Percentiles rank a stretch among this genome's conserved stretches.
These are phyloP conservation scores for Speleostelium caveatum DNA, from an alignment of 78 protist genomes.

Conservation along the genomic window DNA sequence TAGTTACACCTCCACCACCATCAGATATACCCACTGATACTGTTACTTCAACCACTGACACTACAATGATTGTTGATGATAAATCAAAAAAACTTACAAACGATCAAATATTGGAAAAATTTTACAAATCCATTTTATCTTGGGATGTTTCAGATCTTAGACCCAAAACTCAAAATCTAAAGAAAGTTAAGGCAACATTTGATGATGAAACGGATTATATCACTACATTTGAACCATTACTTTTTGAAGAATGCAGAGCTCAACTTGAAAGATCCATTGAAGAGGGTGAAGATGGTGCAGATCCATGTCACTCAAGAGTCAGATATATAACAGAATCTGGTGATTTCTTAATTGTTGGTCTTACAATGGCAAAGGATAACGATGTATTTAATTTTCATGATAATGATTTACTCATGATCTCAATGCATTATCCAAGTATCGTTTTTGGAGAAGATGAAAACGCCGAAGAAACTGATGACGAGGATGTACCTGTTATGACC, in stretches of 20 bases:
- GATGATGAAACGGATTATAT: conserved; percentile 44
- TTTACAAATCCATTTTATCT: conserved; percentile 58
- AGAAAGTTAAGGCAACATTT: conserved; percentile 44
- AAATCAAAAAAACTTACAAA: background rate
- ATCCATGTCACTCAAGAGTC: conserved; percentile 42
- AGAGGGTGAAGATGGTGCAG: conserved; percentile 52
- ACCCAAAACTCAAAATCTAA: conserved; percentile 27
- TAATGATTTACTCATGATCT: conserved; percentile 68
- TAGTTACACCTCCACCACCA: too few relatives aligned
- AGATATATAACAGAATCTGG: conserved; percentile 45
- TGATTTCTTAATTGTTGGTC: conserved; percentile 56
- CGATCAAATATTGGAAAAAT: conserved; percentile 41
- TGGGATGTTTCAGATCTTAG: conserved; percentile 63
- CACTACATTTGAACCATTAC: conserved; percentile 69
- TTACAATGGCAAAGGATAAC: background rate
- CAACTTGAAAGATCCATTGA: conserved; percentile 72
- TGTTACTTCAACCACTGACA: too few relatives aligned
- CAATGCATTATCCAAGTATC: conserved; percentile 56
- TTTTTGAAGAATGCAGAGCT: conserved; percentile 80
- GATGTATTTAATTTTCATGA: conserved; percentile 50
- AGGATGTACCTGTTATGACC: background rate
- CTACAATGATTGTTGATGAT: too few relatives aligned
- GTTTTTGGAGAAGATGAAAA: conserved; percentile 53
- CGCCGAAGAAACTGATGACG: conserved; percentile 44
- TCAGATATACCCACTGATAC: too few relatives aligned